These are phyloP conservation scores for Eragrostis curvula DNA, from an alignment of 176 grass and related monocot genomes.

Conservation along the genomic window DNA sequence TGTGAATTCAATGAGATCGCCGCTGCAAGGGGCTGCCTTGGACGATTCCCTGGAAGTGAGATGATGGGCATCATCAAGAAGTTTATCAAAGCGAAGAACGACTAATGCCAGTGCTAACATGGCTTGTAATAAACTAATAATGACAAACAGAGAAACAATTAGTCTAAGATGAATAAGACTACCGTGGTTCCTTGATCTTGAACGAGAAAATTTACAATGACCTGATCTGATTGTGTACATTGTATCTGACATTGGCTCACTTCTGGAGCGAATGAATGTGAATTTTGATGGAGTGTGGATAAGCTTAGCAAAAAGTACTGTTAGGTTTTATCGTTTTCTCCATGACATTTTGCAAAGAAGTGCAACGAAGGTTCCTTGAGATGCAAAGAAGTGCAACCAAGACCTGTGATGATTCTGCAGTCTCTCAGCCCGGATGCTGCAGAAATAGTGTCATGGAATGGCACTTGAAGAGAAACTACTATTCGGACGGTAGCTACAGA, in stretches of 20 bases:
- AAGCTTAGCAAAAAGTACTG: neutral
- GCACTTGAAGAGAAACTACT: neutral
- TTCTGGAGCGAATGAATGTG: neutral
- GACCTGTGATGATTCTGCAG: neutral
- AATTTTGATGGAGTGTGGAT: neutral
- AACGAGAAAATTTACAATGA: neutral
- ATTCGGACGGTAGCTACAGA: neutral
- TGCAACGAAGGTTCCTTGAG: constrained; percentile 20
- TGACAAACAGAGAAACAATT: neutral
- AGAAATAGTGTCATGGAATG: neutral
- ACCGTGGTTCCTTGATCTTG: neutral
- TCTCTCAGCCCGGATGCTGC: neutral
- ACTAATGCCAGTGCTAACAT: constrained; percentile 47
- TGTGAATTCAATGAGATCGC: constrained; percentile 75
- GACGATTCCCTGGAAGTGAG: constrained; percentile 92
- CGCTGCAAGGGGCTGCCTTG: constrained; percentile 78
- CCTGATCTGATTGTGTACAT: constrained; percentile 14
- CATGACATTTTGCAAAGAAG: neutral
- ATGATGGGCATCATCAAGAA: constrained; percentile 98
- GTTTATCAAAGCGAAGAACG: constrained; percentile 85
- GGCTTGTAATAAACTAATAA: constrained; percentile 50
- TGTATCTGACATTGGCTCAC: neutral
- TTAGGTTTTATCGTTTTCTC: neutral
- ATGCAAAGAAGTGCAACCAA: neutral
- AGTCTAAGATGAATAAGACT: constrained; percentile 36